Percentiles rank a stretch among this genome's conserved stretches.
phyloP scores from a whole-genome alignment of 257 asterid genomes.

The Marsdenia floribunda region DNA sequence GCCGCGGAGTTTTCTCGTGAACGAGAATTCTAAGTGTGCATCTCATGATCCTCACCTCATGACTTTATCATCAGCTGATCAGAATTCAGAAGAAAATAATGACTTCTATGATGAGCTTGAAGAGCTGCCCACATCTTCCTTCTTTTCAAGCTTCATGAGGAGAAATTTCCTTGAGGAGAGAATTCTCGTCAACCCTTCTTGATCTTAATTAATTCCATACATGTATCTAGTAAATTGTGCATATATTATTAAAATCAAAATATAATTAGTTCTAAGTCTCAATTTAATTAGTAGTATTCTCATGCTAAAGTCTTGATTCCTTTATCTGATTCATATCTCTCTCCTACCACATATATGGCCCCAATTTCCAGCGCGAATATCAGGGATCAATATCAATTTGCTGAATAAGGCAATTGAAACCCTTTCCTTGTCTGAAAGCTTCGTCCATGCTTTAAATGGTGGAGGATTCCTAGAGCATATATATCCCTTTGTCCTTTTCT shows the following conservation, averaged over 20 bases:
- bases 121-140: slow-evolving; percentile 59
- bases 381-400: not conserved
- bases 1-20: slow-evolving; percentile 1
- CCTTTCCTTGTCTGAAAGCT: not conserved
- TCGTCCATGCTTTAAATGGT: not conserved
- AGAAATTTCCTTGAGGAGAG: slow-evolving; percentile 40
- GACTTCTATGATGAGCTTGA: slow-evolving; percentile 75
- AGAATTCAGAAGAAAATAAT: slow-evolving; percentile 50
- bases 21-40: slow-evolving; percentile 21
- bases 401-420: not conserved
- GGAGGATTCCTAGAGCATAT: not conserved
- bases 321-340: not conserved
- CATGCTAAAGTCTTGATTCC: not conserved
- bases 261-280: too few species aligned
- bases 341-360: too few species aligned
- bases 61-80: slow-evolving; percentile 14
- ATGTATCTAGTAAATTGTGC: not conserved
- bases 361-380: not conserved
- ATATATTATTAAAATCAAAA: not conserved
- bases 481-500: not conserved
- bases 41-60: slow-evolving; percentile 17
- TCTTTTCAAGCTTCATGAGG: slow-evolving; percentile 43
- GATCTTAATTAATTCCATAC: not conserved
- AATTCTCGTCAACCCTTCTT: slow-evolving; percentile 38
- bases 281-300: not conserved